A percentile compares a stretch with the other conserved stretches of the same genome.
Evolutionary conservation across 2,329 filamentous ascomycete genomes (phyloP).

Genomic region (Colletotrichum magnum): DNA sequence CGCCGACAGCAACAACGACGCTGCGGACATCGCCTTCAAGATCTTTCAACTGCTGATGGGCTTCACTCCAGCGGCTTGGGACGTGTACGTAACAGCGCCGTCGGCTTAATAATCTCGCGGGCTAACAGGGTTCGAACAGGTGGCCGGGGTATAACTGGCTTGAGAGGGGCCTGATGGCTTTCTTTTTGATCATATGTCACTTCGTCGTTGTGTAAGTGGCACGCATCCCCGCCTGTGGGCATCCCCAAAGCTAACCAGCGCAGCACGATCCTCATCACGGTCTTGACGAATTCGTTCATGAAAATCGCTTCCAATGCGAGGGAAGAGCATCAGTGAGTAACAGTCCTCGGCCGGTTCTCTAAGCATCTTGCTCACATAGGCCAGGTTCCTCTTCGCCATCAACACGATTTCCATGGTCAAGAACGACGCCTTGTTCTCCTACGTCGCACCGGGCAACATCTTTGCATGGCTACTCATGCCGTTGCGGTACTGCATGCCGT

Average conservation of each 20-base stretch:
- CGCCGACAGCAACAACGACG: constrained; percentile 79
- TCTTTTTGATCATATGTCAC: constrained; percentile 95
- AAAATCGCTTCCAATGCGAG: constrained; percentile 93
- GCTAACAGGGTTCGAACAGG: constrained; percentile 48
- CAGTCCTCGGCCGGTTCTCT: no score
- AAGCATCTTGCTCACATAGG: constrained; percentile 28
- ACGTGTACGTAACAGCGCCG: constrained; percentile 70
- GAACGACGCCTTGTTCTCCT: constrained; percentile 96
- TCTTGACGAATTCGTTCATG: constrained; percentile 98
- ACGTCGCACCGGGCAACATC: constrained; percentile 91
- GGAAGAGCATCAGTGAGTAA: constrained; percentile 82
- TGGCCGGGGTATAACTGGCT: constrained; percentile 84
- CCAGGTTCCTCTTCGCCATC: constrained; percentile 88
- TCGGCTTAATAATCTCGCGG: not conserved
- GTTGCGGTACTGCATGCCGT: constrained; percentile 82
- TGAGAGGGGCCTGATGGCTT: constrained; percentile 80
- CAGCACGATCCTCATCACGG: constrained; percentile 90
- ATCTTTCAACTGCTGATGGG: constrained; percentile 97
- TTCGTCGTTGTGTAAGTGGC: constrained; percentile 83
- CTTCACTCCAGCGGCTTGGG: constrained; percentile 95
- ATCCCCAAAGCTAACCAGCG: constrained; percentile 12
- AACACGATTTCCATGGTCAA: constrained; percentile 99
- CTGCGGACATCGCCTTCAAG: constrained; percentile 84
- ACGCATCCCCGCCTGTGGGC: no score
- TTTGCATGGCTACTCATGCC: constrained; percentile 92